Evolutionary conservation across 495 filamentous ascomycete species (phyloP).

Genomic region (Mycothermus thermophilus): DNA sequence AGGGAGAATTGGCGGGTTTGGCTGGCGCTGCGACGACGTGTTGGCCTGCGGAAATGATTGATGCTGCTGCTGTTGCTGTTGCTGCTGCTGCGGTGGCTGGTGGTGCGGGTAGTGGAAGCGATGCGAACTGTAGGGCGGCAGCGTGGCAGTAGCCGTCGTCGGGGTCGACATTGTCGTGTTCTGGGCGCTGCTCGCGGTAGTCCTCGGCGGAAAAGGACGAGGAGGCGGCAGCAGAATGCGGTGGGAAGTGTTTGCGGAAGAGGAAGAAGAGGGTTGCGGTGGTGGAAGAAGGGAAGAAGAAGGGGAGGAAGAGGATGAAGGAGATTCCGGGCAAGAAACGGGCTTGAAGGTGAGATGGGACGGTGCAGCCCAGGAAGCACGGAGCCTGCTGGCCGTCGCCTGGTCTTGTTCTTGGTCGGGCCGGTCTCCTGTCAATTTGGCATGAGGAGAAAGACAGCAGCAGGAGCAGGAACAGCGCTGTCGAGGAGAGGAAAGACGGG

Average conservation of each 20-base stretch:
- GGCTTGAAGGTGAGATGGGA: no score
- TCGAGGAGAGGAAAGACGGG: no score
- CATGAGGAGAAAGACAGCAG: no score
- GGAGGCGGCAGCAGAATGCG: slow-evolving; percentile 1
- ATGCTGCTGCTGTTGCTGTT: slow-evolving; percentile 48
- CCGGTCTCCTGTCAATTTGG: no score
- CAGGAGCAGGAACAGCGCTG: no score
- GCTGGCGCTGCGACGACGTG: slow-evolving; percentile 15
- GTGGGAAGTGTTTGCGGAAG: background rate
- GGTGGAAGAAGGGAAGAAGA: no score
- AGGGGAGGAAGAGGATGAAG: slow-evolving; percentile 4
- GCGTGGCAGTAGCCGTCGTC: slow-evolving; percentile 65
- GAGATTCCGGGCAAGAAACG: background rate
- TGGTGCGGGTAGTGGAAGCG: slow-evolving; percentile 56
- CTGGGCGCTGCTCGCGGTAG: background rate
- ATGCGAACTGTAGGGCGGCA: slow-evolving; percentile 44
- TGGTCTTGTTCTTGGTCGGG: no score
- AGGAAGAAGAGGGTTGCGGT: background rate
- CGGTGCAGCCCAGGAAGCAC: no score
- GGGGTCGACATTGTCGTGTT: slow-evolving; percentile 62
- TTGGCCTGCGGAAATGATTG: background rate
- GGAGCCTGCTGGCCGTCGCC: no score
- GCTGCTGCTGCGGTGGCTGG: slow-evolving; percentile 39
- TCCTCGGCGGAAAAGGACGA: slow-evolving; percentile 3
- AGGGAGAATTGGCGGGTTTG: slow-evolving; percentile 32